Conservation (phyloP, 1,284 basidiomycete genomes). For the Phellinidium pouzarii region DNA sequence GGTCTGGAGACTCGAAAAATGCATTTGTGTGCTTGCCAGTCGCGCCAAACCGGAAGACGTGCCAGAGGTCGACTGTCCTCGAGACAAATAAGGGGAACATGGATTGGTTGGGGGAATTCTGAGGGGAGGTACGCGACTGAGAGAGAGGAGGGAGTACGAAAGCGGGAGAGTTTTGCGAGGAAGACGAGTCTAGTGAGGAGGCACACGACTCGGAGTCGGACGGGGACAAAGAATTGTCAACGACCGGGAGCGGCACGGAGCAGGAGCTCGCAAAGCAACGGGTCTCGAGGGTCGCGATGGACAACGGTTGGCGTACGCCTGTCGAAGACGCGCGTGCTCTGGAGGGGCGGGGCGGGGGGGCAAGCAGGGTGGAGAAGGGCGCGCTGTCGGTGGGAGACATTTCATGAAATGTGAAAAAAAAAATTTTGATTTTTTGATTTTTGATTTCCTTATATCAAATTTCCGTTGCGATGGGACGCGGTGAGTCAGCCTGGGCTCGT, state of each 20-base stretch:
- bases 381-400: not conserved
- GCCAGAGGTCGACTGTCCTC: slow-evolving; percentile 44
- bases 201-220: slow-evolving; percentile 25
- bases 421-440: not conserved
- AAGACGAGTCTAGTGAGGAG: slow-evolving; percentile 39
- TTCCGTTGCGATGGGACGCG: not conserved
- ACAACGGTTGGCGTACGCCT: slow-evolving; percentile 47
- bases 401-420: not conserved
- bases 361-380: slow-evolving; percentile 5
- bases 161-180: slow-evolving; percentile 28
- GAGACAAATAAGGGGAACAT: slow-evolving; percentile 46
- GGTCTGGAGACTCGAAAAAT: slow-evolving; percentile 29
- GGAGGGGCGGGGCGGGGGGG: slow-evolving; percentile 20
- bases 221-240: not conserved
- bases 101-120: slow-evolving; percentile 23
- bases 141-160: slow-evolving; percentile 16
- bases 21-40: slow-evolving; percentile 26
- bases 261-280: slow-evolving; percentile 15
- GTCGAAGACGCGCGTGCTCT: slow-evolving; percentile 57
- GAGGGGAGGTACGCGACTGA: slow-evolving; percentile 20
- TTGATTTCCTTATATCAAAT: not conserved
- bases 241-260: not conserved
- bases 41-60: slow-evolving; percentile 35
- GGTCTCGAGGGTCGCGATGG: slow-evolving; percentile 34
- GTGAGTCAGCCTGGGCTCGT: not conserved